Evolutionary conservation across 2,329 filamentous ascomycete species (phyloP), one percentile per base, ranked within the genome.

Genomic region (Xylaria polymorpha): DNA sequence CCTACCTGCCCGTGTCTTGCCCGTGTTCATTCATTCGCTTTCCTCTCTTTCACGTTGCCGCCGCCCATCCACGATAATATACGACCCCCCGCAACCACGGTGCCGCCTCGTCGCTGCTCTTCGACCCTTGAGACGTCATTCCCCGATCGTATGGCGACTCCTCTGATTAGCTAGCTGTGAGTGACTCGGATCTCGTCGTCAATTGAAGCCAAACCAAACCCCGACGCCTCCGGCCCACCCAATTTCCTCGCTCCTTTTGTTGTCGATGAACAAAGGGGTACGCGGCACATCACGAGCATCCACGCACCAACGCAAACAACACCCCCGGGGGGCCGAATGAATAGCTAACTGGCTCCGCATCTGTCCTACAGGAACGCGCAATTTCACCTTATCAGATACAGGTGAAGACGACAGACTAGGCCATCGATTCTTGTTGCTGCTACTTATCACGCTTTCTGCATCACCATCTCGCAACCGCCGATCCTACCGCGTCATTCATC

Each of bases 401-500:
- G 62, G 65, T 44, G 46, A 64, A 29, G 43, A 32, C 66, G 62
- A 67, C 68, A 61, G 69, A 72, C 69, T 67, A 44, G 74, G 66
- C 72, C n/a, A 73, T 25, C 39, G 25, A 39, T 8, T 8, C 51
- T 59, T 72, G 72, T 68, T 69, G 63, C 69, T 72, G 4, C 37
- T 71, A 73, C 69, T 43, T 70, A 25, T 69, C 39, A 65, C 61
- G 10, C 50, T 72, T 58, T 67, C 64, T 59, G 62, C 68, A 63
- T 73, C 73, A 68, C 51, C 67, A 51, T 68, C 60, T 65, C 57
- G 57, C 60, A 63, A 57, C 63, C 62, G 41, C 59, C 65, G 53
- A 65, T 57, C 61, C 58, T 61, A 68, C 73, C 71, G 60, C 64
- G 57, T 70, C 73, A 59, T 76, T 68, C 73, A 61, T 76, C 39